phyloP scores from a whole-genome alignment of 2,329 filamentous ascomycete species.

The Fragosphaeria purpurea region DNA sequence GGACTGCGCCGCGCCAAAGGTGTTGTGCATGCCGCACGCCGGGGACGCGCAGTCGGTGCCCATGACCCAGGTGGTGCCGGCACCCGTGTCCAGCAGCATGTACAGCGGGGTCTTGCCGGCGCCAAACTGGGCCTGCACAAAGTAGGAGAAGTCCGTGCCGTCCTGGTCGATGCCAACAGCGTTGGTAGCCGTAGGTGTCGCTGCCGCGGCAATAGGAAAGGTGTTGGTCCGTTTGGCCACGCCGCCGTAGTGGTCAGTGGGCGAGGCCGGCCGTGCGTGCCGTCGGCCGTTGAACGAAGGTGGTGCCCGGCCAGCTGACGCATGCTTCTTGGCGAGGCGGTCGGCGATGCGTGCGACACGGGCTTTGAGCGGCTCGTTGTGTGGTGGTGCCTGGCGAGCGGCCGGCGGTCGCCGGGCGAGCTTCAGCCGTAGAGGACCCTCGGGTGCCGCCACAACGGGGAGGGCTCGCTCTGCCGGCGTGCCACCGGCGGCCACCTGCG shows the following conservation, averaged over 20 bases:
- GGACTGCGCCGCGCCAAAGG: slow-evolving; percentile 58
- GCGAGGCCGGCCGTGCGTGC: slow-evolving; percentile 7
- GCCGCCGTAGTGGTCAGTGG: background rate
- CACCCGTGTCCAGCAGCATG: slow-evolving; percentile 57
- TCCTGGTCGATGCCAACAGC: slow-evolving; percentile 52
- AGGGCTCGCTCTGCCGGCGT: slow-evolving; percentile 4
- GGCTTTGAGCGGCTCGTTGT: slow-evolving; percentile 21
- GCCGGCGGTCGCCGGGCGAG: slow-evolving; percentile 3
- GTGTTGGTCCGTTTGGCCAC: slow-evolving; percentile 32
- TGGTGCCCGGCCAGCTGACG: slow-evolving; percentile 13
- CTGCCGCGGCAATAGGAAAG: slow-evolving; percentile 38
- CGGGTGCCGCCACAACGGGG: background rate
- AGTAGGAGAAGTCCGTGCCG: slow-evolving; percentile 57
- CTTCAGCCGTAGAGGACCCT: background rate
- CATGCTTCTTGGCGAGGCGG: slow-evolving; percentile 31
- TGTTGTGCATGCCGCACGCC: slow-evolving; percentile 60
- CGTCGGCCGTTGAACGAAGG: slow-evolving; percentile 7
- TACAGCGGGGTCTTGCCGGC: slow-evolving; percentile 43
- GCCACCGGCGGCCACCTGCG: slow-evolving; percentile 3
- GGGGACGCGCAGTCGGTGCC: slow-evolving; percentile 53
- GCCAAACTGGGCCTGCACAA: slow-evolving; percentile 47
- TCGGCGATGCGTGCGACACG: slow-evolving; percentile 28
- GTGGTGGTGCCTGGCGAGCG: slow-evolving; percentile 16
- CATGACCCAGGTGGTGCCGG: slow-evolving; percentile 77
- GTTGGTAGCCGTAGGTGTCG: slow-evolving; percentile 33